Evolutionary conservation across 2,329 filamentous ascomycete species (phyloP).

Genomic region (Diplodia sapinea): DNA sequence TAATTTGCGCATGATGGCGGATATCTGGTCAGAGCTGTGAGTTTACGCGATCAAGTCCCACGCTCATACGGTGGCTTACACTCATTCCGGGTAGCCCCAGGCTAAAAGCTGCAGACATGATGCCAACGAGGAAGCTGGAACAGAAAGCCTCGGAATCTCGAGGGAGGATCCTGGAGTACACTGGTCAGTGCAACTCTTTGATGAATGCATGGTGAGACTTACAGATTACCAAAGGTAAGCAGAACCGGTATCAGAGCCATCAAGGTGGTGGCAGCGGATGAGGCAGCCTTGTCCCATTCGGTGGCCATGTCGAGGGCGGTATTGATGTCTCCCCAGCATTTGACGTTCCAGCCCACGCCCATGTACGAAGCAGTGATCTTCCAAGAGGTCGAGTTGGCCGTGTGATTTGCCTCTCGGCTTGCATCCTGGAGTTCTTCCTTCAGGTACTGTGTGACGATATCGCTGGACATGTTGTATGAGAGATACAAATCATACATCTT

Average conservation of each 20-base stretch:
- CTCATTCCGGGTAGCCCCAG: background rate
- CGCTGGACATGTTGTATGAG: too few species aligned
- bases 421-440: background rate
- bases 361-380: background rate
- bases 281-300: slow-evolving; percentile 14
- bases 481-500: background rate
- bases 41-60: background rate
- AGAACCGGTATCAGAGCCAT: slow-evolving; percentile 14
- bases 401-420: background rate
- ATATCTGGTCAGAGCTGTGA: background rate
- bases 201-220: background rate
- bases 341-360: slow-evolving; percentile 2
- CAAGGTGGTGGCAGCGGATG: slow-evolving; percentile 5
- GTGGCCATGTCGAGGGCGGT: background rate
- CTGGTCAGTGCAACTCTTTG: background rate
- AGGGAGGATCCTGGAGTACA: background rate
- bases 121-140: slow-evolving; percentile 3
- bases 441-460: background rate
- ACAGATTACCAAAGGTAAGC: background rate
- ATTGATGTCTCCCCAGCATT: background rate
- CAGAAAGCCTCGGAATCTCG: slow-evolving; percentile 5
- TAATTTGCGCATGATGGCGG: background rate
- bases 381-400: background rate
- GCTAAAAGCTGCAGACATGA: slow-evolving; percentile 10
- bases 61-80: background rate